These are phyloP conservation scores for Trypanosoma boissoni DNA, from an alignment of 208 protist species.

Conservation along the genomic window DNA sequence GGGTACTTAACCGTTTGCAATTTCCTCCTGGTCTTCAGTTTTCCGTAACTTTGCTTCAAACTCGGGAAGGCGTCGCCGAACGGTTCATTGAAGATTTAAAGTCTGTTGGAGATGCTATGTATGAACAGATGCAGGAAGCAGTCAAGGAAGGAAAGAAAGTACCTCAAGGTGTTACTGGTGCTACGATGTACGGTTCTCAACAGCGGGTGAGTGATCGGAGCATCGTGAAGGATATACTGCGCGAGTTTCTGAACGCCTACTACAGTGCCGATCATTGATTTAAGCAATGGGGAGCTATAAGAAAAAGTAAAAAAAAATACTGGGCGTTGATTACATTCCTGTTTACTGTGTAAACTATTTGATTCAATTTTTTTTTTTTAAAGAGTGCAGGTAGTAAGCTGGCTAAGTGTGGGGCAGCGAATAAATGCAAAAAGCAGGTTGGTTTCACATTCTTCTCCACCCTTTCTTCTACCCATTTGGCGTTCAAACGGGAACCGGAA, in stretches of 20 bases:
- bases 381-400: too few species aligned
- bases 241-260: constrained; percentile 80
- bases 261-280: constrained; percentile 48
- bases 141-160: constrained; percentile 37
- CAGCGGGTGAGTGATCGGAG: constrained; percentile 88
- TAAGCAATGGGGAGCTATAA: neutral
- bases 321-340: too few species aligned
- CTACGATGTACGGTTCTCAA: constrained; percentile 92
- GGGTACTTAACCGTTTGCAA: constrained; percentile 94
- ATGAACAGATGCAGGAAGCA: constrained; percentile 31
- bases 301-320: constrained; percentile 15
- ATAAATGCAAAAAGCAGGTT: too few species aligned
- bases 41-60: constrained; percentile 89
- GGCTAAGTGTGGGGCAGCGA: too few species aligned
- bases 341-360: too few species aligned
- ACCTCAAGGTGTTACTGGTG: constrained; percentile 33
- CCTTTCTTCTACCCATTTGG: too few species aligned
- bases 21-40: constrained; percentile 92
- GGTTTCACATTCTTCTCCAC: too few species aligned
- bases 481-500: too few species aligned
- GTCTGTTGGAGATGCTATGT: constrained; percentile 42
- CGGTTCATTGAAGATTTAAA: constrained; percentile 78
- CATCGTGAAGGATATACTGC: constrained; percentile 86
- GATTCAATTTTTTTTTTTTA: too few species aligned
- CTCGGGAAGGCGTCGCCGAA: constrained; percentile 57